A percentile compares a stretch with the other conserved stretches of the same genome.
These are phyloP conservation scores for Podospora sp. DNA, from an alignment of 495 filamentous ascomycete species.

Conservation along the genomic window DNA sequence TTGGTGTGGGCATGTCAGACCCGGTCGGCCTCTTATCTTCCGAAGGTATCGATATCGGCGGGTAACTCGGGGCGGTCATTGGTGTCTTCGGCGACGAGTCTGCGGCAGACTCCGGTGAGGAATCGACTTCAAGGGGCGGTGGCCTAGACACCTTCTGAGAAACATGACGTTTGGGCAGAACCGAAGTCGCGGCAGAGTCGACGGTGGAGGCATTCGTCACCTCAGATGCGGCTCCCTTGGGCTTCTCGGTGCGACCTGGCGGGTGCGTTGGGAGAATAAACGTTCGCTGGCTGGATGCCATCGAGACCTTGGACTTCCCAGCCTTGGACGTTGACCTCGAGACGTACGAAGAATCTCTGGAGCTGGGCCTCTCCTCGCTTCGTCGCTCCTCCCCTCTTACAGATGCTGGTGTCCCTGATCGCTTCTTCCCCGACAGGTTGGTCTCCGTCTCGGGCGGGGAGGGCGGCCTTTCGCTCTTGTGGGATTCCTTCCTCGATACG, in stretches of 20 bases:
- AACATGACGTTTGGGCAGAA: conserved; percentile 60
- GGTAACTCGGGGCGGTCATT: conserved; percentile 54
- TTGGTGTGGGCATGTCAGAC: conserved; percentile 44
- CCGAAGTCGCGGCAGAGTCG: conserved; percentile 59
- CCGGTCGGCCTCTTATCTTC: conserved; percentile 38
- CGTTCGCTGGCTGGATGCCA: conserved; percentile 51
- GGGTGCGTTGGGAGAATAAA: conserved; percentile 34
- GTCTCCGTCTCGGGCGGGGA: conserved; percentile 58
- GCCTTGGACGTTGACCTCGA: conserved; percentile 49
- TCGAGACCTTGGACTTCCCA: conserved; percentile 53
- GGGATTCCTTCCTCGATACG: conserved; percentile 34
- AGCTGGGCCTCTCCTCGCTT: conserved; percentile 38
- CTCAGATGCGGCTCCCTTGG: conserved; percentile 16
- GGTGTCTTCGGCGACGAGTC: conserved; percentile 63
- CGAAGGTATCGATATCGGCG: conserved; percentile 35
- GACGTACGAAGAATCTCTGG: conserved; percentile 42
- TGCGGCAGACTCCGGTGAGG: conserved; percentile 50
- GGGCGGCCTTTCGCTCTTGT: conserved; percentile 51
- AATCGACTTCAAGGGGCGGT: conserved; percentile 41
- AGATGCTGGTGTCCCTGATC: conserved; percentile 40
- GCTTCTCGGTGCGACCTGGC: conserved; percentile 16
- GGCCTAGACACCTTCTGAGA: conserved; percentile 38
- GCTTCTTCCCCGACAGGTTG: conserved; percentile 48
- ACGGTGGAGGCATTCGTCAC: conserved; percentile 31
- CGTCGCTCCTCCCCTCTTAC: conserved; percentile 36